Evolutionary conservation across 768 basidiomycete genomes (phyloP).

Genomic region (Tulasnella sp.): DNA sequence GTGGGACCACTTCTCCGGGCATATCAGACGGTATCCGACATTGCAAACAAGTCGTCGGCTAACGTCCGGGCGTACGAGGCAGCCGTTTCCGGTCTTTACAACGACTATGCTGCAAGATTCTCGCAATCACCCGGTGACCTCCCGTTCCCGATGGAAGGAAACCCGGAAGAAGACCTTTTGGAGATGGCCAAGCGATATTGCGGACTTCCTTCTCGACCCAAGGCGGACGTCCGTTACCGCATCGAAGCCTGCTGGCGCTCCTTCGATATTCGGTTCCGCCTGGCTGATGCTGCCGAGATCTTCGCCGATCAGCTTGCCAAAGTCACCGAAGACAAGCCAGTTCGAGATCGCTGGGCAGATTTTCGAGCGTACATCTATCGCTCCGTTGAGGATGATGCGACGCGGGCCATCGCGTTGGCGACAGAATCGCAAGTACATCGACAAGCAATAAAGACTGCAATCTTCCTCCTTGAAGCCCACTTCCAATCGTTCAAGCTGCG

Average conservation of each 20-base stretch:
- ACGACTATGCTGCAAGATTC: conserved; percentile 28
- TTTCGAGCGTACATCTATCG: conserved; percentile 37
- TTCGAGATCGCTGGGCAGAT: conserved; percentile 31
- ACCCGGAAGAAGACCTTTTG: conserved; percentile 41
- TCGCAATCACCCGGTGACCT: conserved; percentile 30
- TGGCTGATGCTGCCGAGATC: conserved; percentile 34
- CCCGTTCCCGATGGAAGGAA: too few relatives aligned
- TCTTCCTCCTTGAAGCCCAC: conserved; percentile 35
- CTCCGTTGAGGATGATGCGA: conserved; percentile 37
- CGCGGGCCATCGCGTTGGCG: conserved; percentile 37
- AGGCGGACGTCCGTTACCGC: conserved; percentile 44
- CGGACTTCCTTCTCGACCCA: conserved; percentile 41
- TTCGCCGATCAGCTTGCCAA: conserved; percentile 31
- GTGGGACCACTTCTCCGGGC: conserved; percentile 29
- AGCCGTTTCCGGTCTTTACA: conserved; percentile 40
- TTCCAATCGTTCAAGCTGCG: conserved; percentile 21
- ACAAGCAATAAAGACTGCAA: conserved; percentile 36
- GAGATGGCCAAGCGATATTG: conserved; percentile 39
- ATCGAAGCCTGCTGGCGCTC: conserved; percentile 50
- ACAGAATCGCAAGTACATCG: conserved; percentile 39
- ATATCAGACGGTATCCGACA: conserved; percentile 31
- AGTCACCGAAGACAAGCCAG: conserved; percentile 9
- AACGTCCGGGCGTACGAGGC: conserved; percentile 51
- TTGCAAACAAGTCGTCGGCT: conserved; percentile 40
- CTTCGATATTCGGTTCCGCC: conserved; percentile 39